phyloP scores from a whole-genome alignment of 129 eudicot species.

The Pittosporum tobira region DNA sequence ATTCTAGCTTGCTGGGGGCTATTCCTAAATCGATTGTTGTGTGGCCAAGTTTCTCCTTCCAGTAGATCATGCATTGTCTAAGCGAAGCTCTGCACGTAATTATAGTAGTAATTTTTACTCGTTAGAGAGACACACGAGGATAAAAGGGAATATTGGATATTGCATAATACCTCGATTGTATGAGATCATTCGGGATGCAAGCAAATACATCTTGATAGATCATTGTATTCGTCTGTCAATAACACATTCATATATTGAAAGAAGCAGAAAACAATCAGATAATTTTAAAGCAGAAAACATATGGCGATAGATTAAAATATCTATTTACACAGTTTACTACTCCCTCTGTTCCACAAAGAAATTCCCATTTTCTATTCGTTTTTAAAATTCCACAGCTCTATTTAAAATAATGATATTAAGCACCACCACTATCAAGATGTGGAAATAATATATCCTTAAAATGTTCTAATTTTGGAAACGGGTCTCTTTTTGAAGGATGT shows the following conservation, averaged over 20 bases:
- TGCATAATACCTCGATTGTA: slow-evolving; percentile 66
- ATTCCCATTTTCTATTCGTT: too few relatives aligned
- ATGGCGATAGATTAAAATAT: too few relatives aligned
- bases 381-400: too few relatives aligned
- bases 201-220: slow-evolving; percentile 96
- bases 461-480: too few relatives aligned
- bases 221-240: slow-evolving; percentile 78
- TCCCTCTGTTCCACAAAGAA: too few relatives aligned
- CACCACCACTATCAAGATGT: too few relatives aligned
- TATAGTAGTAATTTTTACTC: background rate
- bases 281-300: background rate
- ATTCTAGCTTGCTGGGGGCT: slow-evolving; percentile 75
- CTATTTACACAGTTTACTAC: too few relatives aligned
- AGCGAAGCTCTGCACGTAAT: slow-evolving; percentile 48
- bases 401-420: too few relatives aligned
- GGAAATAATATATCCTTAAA: too few relatives aligned
- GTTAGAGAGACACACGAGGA: background rate
- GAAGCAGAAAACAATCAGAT: slow-evolving; percentile 6
- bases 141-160: background rate
- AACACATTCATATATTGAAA: slow-evolving; percentile 1
- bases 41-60: slow-evolving; percentile 73
- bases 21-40: slow-evolving; percentile 87
- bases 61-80: slow-evolving; percentile 63
- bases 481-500: too few relatives aligned
- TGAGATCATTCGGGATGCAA: slow-evolving; percentile 87